These are phyloP conservation scores for Pseudonectria buxi DNA, from an alignment of 2,329 filamentous ascomycete species.

Conservation along the genomic window DNA sequence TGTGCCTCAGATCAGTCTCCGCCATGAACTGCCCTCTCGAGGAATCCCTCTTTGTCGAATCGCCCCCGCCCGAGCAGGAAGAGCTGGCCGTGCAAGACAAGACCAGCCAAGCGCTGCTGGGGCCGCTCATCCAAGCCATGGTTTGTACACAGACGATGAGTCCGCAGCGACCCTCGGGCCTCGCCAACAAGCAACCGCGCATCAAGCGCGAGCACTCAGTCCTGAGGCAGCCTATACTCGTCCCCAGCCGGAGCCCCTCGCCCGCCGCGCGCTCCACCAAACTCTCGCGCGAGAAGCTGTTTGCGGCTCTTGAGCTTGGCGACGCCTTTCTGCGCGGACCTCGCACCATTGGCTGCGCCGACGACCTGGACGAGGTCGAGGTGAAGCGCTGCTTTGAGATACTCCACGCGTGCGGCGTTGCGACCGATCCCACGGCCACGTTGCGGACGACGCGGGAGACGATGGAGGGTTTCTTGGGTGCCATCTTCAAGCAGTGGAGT, in stretches of 20 bases:
- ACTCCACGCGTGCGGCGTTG: constrained; percentile 24
- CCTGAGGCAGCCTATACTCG: constrained; percentile 5
- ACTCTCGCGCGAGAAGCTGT: constrained; percentile 16
- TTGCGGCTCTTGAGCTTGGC: constrained; percentile 18
- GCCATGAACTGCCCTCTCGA: too few species aligned
- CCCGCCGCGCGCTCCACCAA: constrained; percentile 9
- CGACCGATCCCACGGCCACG: constrained; percentile 18
- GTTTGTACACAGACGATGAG: background rate
- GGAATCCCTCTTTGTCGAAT: too few species aligned
- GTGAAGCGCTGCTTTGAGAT: constrained; percentile 27
- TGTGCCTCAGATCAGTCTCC: too few species aligned
- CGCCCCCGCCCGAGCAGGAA: too few species aligned
- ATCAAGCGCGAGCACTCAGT: background rate
- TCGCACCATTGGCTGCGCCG: constrained; percentile 15
- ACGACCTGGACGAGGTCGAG: constrained; percentile 22
- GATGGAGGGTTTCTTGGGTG: constrained; percentile 26
- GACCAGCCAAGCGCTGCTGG: background rate
- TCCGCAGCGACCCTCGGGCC: too few species aligned
- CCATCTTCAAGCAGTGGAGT: constrained; percentile 24
- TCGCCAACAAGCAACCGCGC: too few species aligned
- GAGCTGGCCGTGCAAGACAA: too few species aligned
- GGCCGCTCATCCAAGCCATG: background rate
- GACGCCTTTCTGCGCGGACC: constrained; percentile 10
- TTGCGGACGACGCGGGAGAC: constrained; percentile 20
- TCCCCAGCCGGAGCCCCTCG: constrained; percentile 9